A percentile compares a stretch with the other conserved stretches of the same genome.
Conservation (phyloP, 192 early-diverging fungal species). For the Umbelopsis vinacea region DNA sequence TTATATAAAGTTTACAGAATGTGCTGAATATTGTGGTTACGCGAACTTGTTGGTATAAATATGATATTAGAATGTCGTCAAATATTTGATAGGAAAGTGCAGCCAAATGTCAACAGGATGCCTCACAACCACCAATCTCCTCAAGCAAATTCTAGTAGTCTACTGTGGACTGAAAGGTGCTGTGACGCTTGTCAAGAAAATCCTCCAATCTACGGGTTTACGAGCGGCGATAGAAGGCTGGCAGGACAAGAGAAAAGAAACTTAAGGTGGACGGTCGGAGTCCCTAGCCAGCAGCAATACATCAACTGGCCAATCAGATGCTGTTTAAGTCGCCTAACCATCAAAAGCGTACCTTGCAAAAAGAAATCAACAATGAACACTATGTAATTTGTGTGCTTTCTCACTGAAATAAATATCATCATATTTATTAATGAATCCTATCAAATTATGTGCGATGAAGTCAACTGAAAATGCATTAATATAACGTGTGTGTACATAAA, state of each 20-base stretch:
- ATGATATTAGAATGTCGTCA: conserved; percentile 12
- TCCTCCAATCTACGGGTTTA: conserved; percentile 6
- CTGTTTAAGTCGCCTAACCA: not conserved
- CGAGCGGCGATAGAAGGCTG: conserved; percentile 1
- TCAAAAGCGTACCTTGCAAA: not conserved
- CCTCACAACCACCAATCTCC: conserved; percentile 12
- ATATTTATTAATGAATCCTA: too few species aligned
- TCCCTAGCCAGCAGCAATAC: not conserved
- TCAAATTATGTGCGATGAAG: too few species aligned
- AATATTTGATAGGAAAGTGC: conserved; percentile 7
- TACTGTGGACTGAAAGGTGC: not conserved
- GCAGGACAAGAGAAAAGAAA: not conserved
- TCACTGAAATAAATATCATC: too few species aligned
- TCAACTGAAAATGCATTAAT: too few species aligned
- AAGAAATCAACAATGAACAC: too few species aligned
- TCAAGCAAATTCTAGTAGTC: conserved; percentile 7
- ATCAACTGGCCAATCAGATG: too few species aligned
- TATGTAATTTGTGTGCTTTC: too few species aligned
- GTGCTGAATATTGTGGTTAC: conserved; percentile 13
- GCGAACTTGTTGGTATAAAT: conserved; percentile 17
- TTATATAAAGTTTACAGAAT: conserved; percentile 5
- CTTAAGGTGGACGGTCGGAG: not conserved
- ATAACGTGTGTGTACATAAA: too few species aligned
- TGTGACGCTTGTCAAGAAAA: conserved; percentile 9
- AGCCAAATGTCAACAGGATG: conserved; percentile 10